These are phyloP conservation scores for Zelopaecilomyces penicillatus DNA, from an alignment of 2,329 filamentous ascomycete genomes.

Conservation along the genomic window DNA sequence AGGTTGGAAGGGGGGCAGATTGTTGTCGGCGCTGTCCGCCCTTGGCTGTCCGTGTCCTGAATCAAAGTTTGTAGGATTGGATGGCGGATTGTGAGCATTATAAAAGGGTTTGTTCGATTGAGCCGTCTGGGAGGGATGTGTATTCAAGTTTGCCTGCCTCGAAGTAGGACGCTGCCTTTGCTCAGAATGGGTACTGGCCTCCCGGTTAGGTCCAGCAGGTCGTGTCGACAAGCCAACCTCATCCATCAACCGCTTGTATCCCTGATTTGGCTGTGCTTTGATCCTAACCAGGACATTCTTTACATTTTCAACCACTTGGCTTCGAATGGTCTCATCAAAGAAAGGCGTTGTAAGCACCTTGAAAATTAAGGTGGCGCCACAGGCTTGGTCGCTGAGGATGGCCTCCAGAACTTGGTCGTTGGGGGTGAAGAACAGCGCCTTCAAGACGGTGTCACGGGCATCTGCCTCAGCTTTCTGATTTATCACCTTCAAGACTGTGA, in stretches of 20 bases:
- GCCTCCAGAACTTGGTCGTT: constrained; percentile 82
- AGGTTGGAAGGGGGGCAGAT: constrained; percentile 40
- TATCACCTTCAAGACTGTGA: constrained; percentile 95
- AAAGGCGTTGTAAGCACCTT: constrained; percentile 97
- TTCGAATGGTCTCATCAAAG: constrained; percentile 84
- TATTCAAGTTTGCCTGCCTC: constrained; percentile 40
- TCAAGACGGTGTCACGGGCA: constrained; percentile 79
- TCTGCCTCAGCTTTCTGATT: constrained; percentile 95
- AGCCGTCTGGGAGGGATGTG: constrained; percentile 31
- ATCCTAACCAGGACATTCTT: constrained; percentile 80
- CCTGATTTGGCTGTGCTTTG: constrained; percentile 88
- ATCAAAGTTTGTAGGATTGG: constrained; percentile 39
- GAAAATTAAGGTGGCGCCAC: constrained; percentile 93
- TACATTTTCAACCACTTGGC: constrained; percentile 84
- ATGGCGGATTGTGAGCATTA: constrained; percentile 37
- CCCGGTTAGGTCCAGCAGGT: constrained; percentile 35
- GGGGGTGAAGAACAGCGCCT: constrained; percentile 84
- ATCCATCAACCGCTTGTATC: constrained; percentile 98
- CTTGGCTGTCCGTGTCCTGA: constrained; percentile 43
- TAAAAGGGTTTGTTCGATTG: constrained; percentile 45
- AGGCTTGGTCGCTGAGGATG: constrained; percentile 84
- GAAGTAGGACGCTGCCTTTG: constrained; percentile 50
- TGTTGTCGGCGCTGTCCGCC: constrained; percentile 43
- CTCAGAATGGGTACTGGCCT: constrained; percentile 34
- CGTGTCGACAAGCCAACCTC: constrained; percentile 83